Evolutionary conservation across 1,284 basidiomycete genomes (phyloP), one percentile per base, ranked within the genome.

Genomic region (Heterobasidion irregulare): DNA sequence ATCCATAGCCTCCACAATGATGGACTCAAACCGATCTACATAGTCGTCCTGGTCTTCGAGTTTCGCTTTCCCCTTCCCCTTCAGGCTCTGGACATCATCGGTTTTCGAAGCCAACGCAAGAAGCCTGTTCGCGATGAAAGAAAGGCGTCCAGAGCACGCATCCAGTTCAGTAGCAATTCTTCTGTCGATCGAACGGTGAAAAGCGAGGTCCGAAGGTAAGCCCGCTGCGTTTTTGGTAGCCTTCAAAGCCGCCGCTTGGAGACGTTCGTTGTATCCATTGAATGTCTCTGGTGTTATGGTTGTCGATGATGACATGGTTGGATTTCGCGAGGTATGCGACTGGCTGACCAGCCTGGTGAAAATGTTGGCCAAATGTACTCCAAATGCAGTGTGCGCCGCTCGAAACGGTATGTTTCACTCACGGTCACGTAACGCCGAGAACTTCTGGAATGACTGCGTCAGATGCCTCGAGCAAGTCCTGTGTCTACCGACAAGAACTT

Each of bases 1-100:
- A 68, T 98, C 96, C 71, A 97, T 82, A 0, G 83, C 74, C 66
- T 95, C 92, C 15, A 92, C 86, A 0, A 96, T 79, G 35, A 82
- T 66, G n/a, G 79, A 75, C 59, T 86, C 79, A 67, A 94, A 97
- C 60, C 81, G 82, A 66, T 96, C 93, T 19, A 86, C 71, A 1
- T 95, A 76, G 70, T 94, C 89, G 59, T 94, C 92, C 62, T 87
- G 80, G 55, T 75, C 80, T 58, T 79, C 75, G 53, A 90, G 63
- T 55, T 70, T 69, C 12, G 57, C 68, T 66, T 79, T 84, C 8
- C 71, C 76, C 65, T 78, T 84, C 58, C 66, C 74, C 62, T 75
- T 74, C 13, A 66, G 43, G 19, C 46, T 53, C 7, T 64, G 66
- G 34, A 68, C 64, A 46, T 60, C 54, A 55, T 74, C 74, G 1